Conservation (phyloP, 257 asterid species). For the Scutellaria galericulata region DNA sequence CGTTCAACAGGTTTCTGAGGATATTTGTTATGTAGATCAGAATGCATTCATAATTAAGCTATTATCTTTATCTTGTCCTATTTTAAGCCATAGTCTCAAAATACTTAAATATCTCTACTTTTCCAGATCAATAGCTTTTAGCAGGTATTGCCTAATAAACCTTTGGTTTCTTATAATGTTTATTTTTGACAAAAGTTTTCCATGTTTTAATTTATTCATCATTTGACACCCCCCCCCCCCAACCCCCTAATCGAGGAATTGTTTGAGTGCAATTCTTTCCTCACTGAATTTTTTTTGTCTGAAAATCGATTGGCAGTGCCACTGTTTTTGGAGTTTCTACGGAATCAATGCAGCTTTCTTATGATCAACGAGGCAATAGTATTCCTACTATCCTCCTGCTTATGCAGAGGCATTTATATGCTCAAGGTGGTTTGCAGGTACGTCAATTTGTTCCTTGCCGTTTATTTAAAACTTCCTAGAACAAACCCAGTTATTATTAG, state of each 20-base stretch:
- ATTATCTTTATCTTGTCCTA: background rate
- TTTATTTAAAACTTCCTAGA: background rate
- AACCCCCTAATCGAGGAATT: background rate
- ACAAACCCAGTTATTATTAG: background rate
- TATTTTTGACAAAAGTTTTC: background rate
- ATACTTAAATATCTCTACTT: background rate
- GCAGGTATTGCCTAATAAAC: background rate
- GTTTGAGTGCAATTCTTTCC: slow-evolving; percentile 1
- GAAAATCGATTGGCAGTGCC: slow-evolving; percentile 60
- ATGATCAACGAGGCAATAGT: slow-evolving; percentile 85
- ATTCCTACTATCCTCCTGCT: slow-evolving; percentile 92
- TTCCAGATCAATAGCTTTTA: background rate
- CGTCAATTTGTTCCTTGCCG: background rate
- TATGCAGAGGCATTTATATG: slow-evolving; percentile 83
- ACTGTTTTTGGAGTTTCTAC: slow-evolving; percentile 99
- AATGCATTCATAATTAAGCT: background rate
- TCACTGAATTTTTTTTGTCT: slow-evolving; percentile 31
- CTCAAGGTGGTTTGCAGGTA: slow-evolving; percentile 92
- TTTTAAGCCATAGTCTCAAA: too few species aligned
- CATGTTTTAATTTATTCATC: background rate
- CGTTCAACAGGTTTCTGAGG: background rate
- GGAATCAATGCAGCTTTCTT: slow-evolving; percentile 97
- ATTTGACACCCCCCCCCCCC: background rate
- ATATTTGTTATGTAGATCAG: background rate
- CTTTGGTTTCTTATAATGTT: background rate